phyloP scores from a whole-genome alignment of 2,329 filamentous ascomycete species.

The Fusarium dlaminii region DNA sequence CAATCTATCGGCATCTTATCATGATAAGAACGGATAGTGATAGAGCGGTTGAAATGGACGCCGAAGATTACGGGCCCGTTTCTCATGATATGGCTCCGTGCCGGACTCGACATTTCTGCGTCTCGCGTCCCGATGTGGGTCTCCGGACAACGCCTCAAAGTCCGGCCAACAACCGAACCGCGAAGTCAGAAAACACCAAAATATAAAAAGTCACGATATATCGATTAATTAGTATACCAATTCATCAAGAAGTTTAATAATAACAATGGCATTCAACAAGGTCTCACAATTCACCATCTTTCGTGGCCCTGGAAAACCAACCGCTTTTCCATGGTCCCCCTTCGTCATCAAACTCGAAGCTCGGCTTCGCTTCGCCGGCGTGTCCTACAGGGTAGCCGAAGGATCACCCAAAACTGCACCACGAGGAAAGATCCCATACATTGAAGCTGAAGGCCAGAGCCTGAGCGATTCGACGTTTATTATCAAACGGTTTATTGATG shows the following conservation, averaged over 20 bases:
- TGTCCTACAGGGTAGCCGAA: slow-evolving; percentile 56
- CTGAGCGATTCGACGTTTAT: slow-evolving; percentile 68
- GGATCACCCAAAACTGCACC: slow-evolving; percentile 60
- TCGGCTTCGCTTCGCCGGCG: slow-evolving; percentile 62
- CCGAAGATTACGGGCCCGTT: not conserved
- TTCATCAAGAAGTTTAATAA: too few species aligned
- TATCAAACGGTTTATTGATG: slow-evolving; percentile 52
- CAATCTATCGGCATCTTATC: not conserved
- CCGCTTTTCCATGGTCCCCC: slow-evolving; percentile 64
- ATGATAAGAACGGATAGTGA: not conserved
- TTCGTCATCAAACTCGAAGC: slow-evolving; percentile 71
- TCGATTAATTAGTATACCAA: not conserved
- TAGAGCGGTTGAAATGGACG: not conserved
- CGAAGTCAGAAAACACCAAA: not conserved
- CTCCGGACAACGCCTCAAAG: slow-evolving; percentile 7
- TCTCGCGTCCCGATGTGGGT: slow-evolving; percentile 4
- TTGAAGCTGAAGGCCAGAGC: slow-evolving; percentile 48
- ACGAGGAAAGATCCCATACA: slow-evolving; percentile 69
- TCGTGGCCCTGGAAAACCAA: slow-evolving; percentile 57
- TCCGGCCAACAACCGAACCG: not conserved
- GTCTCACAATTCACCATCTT: slow-evolving; percentile 50
- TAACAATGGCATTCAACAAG: not conserved
- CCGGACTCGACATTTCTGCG: not conserved
- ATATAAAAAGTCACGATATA: not conserved
- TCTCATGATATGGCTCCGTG: not conserved